These are phyloP conservation scores for Amanita molliuscula DNA, from an alignment of 768 basidiomycete species.

Conservation along the genomic window DNA sequence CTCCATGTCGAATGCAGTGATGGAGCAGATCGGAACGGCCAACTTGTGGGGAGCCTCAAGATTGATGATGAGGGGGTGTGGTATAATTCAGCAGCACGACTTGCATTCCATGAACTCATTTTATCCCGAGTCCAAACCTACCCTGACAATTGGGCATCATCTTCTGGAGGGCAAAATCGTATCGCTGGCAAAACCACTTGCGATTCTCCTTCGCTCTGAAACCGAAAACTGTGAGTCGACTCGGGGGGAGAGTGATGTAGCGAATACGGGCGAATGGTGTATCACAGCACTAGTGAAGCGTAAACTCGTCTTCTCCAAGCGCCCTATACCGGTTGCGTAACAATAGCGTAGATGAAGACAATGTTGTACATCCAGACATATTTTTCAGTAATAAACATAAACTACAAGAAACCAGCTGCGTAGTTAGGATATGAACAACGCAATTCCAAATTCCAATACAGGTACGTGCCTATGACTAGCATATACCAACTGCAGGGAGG, in stretches of 20 bases:
- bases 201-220: conserved; percentile 46
- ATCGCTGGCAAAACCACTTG: conserved; percentile 69
- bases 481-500: too few relatives aligned
- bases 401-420: too few relatives aligned
- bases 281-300: conserved; percentile 64
- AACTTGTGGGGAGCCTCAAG: conserved; percentile 68
- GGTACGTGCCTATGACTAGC: too few relatives aligned
- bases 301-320: conserved; percentile 76
- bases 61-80: conserved; percentile 51
- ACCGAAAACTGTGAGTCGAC: background rate
- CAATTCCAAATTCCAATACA: too few relatives aligned
- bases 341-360: background rate
- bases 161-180: conserved; percentile 82
- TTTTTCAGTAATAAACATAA: too few relatives aligned
- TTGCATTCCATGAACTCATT: background rate
- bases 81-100: background rate
- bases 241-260: background rate
- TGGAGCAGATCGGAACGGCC: conserved; percentile 46
- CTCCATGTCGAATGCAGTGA: conserved; percentile 56
- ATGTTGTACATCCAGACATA: too few relatives aligned
- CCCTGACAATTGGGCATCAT: conserved; percentile 78
- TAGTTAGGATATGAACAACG: too few relatives aligned
- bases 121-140: conserved; percentile 60
- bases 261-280: conserved; percentile 31
- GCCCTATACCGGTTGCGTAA: conserved; percentile 64